phyloP scores from a whole-genome alignment of 495 filamentous ascomycete species.

The Penicillium paxilli region DNA sequence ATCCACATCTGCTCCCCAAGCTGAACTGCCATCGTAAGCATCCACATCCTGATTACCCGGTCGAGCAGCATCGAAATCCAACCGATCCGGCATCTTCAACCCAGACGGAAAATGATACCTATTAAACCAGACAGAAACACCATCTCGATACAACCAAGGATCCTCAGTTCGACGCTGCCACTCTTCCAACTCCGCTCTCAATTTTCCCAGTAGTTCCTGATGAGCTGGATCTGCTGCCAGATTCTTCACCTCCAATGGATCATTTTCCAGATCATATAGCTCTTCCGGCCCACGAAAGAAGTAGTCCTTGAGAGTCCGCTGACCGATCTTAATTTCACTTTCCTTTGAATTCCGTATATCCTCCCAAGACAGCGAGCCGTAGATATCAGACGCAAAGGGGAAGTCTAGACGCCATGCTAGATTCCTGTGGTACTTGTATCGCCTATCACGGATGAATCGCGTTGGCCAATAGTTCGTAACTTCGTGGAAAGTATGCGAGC shows the following conservation, averaged over 20 bases:
- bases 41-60: not conserved
- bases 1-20: not conserved
- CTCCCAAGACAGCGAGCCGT: constrained; percentile 37
- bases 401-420: constrained; percentile 42
- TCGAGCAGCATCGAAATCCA: constrained; percentile 33
- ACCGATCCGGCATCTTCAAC: constrained; percentile 37
- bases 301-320: constrained; percentile 34
- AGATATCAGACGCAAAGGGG: constrained; percentile 44
- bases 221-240: constrained; percentile 27
- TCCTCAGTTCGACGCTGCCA: constrained; percentile 44
- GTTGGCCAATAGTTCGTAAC: constrained; percentile 46
- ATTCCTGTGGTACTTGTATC: constrained; percentile 47
- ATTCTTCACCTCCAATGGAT: constrained; percentile 40
- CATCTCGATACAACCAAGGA: constrained; percentile 44
- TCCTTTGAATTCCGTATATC: constrained; percentile 28
- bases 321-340: constrained; percentile 29
- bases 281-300: constrained; percentile 41
- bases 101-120: constrained; percentile 30
- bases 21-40: not conserved
- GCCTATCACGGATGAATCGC: constrained; percentile 31
- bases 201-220: constrained; percentile 15
- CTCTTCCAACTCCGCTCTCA: constrained; percentile 28
- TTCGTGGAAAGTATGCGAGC: constrained; percentile 49
- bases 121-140: constrained; percentile 28
- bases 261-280: constrained; percentile 41